phyloP scores from a whole-genome alignment of 2,329 filamentous ascomycete species.

The Epichloe aotearoae region DNA sequence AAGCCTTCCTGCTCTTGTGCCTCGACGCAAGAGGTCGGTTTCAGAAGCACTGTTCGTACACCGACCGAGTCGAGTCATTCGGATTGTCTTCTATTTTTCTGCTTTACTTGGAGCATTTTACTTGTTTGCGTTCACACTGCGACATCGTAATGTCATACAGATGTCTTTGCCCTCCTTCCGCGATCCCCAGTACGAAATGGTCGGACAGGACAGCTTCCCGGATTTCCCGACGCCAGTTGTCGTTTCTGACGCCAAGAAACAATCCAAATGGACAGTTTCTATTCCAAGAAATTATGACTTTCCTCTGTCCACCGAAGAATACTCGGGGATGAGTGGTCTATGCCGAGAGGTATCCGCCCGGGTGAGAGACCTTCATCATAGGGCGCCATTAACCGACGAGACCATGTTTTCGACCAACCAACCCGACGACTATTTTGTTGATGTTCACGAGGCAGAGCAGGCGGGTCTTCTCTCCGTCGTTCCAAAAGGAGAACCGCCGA shows the following conservation, averaged over 20 bases:
- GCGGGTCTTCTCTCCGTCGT: slow-evolving; percentile 43
- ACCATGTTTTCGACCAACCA: slow-evolving; percentile 42
- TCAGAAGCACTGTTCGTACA: slow-evolving; percentile 27
- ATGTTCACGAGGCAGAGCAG: slow-evolving; percentile 58
- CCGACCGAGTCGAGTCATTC: slow-evolving; percentile 43
- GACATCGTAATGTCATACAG: slow-evolving; percentile 15
- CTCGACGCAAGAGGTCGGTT: slow-evolving; percentile 49
- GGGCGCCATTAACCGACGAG: slow-evolving; percentile 27
- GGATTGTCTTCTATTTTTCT: slow-evolving; percentile 40
- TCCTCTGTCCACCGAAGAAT: slow-evolving; percentile 52
- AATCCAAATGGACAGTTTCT: slow-evolving; percentile 65
- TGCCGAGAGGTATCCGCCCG: slow-evolving; percentile 51
- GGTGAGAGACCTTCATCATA: slow-evolving; percentile 33
- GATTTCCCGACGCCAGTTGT: slow-evolving; percentile 61
- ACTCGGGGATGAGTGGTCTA: slow-evolving; percentile 54
- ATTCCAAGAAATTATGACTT: slow-evolving; percentile 57
- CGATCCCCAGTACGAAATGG: slow-evolving; percentile 48
- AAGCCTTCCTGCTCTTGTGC: slow-evolving; percentile 53
- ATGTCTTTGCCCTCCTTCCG: slow-evolving; percentile 30
- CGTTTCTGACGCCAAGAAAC: slow-evolving; percentile 50
- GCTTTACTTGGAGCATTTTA: slow-evolving; percentile 40
- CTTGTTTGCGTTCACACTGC: slow-evolving; percentile 20
- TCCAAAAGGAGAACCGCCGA: slow-evolving; percentile 22
- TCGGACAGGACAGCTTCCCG: slow-evolving; percentile 52
- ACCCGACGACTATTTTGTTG: slow-evolving; percentile 56